Percentiles rank a stretch among this genome's conserved stretches.
phyloP scores from a whole-genome alignment of 345 rosid species.

The Combretum micranthum region DNA sequence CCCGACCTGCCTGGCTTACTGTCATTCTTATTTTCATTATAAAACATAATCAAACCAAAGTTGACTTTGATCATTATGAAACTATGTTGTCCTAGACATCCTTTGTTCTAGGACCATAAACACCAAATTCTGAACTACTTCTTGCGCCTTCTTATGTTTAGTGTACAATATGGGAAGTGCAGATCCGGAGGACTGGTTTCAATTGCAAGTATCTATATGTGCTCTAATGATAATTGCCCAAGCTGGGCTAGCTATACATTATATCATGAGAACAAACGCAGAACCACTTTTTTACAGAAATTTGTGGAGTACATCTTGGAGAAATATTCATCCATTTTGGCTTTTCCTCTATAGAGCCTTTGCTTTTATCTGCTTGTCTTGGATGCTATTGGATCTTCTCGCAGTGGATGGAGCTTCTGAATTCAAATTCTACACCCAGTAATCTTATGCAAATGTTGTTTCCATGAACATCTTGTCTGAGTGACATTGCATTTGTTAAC shows the following conservation, averaged over 20 bases:
- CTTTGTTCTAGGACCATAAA: no score
- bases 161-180: no score
- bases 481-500: not conserved
- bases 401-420: conserved; percentile 24
- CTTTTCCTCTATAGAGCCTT: conserved; percentile 25
- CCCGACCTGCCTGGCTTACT: no score
- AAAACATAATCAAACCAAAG: no score
- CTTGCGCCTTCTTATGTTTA: no score
- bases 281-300: conserved; percentile 6
- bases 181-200: no score
- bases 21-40: no score
- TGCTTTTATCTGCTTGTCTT: conserved; percentile 23
- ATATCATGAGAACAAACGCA: conserved; percentile 14
- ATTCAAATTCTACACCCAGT: conserved; percentile 40
- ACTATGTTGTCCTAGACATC: no score
- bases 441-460: conserved; percentile 3
- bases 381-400: conserved; percentile 11
- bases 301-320: conserved; percentile 12
- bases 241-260: conserved; percentile 5
- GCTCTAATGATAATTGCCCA: conserved; percentile 15
- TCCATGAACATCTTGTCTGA: not conserved
- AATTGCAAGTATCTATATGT: conserved; percentile 30
- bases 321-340: conserved; percentile 26
- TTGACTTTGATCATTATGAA: no score
- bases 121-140: no score